Evolutionary conservation across 345 rosid genomes (phyloP), one percentile per base, ranked within the genome.

Genomic region (Geranium brycei): DNA sequence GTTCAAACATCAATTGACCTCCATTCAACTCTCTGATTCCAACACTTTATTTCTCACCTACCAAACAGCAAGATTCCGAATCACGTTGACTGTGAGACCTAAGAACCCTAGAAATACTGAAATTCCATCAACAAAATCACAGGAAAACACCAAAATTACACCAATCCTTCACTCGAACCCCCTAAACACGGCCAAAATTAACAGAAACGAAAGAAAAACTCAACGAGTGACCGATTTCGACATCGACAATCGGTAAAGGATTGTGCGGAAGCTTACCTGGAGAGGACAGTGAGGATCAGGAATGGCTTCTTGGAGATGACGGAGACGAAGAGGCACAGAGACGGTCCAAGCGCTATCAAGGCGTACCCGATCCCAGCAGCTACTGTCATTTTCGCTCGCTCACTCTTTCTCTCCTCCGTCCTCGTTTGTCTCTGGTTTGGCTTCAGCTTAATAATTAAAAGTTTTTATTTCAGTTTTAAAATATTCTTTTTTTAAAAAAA

Each of bases 311-410:
- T 90, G 80, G 99, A 87, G 81, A 93, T 82, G 67, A 88, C 91
- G 41, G 97, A 75, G 81, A 88, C 70, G 86, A 93, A 93, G 59
- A 93, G 82, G 31, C 89, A 77, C 66, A 93, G 85, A 63, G 97
- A 85, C 3, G 97, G 96, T 47, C 99, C 99, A 19, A 93, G 69
- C 23, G 97, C 97, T 14, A 90, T 51, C 76, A 90, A 74, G 31
- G 87, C 83, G 75, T 88, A 93, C 3, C 99, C 99, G 69, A 93
- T 88, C 72, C 99, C 99, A 53, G 99, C 96, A 5, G 78, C 85
- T 41, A 88, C 70, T 35, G 96, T 93, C 97, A 90, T 93, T 68
- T 53, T 65, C 23, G 69, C 71, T 15, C 53, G 17, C 61, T 53
- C 28, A 23, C 41, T 35, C 10, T 35, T 35, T 35, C 41, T 35